A percentile compares a stretch with the other conserved stretches of the same genome.
phyloP scores from a whole-genome alignment of 2,329 filamentous ascomycete genomes.

The Huntiella savannae region DNA sequence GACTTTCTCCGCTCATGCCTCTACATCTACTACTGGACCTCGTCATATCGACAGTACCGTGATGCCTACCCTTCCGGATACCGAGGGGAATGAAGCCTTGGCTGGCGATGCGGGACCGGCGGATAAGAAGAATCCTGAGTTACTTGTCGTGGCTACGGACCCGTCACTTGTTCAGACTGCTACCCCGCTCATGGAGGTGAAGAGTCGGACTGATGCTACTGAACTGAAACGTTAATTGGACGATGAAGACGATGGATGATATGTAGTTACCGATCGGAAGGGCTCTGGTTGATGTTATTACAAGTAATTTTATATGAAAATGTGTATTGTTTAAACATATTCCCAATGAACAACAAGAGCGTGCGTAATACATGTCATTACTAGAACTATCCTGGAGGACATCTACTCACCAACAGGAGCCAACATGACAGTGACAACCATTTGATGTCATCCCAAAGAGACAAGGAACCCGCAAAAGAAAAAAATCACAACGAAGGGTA shows the following conservation, averaged over 20 bases:
- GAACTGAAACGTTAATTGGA: constrained; percentile 30
- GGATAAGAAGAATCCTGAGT: constrained; percentile 17
- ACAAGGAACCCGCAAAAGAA: background rate
- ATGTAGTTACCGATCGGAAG: constrained; percentile 1
- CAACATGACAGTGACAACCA: background rate
- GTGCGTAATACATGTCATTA: too few relatives aligned
- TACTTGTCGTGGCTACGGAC: constrained; percentile 36
- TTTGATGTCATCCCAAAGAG: background rate
- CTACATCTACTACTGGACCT: constrained; percentile 19
- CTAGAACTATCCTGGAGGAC: background rate
- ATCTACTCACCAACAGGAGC: background rate
- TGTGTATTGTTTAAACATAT: background rate
- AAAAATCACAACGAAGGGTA: constrained; percentile 1
- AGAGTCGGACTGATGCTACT: constrained; percentile 38
- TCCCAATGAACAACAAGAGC: background rate
- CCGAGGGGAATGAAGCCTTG: constrained; percentile 11
- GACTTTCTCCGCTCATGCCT: constrained; percentile 33
- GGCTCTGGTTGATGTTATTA: background rate
- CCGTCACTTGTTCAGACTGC: constrained; percentile 32
- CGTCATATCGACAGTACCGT: constrained; percentile 32
- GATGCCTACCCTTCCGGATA: constrained; percentile 22
- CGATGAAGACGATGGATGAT: constrained; percentile 14
- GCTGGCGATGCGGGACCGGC: constrained; percentile 23
- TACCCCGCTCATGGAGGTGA: constrained; percentile 35
- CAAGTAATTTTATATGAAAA: background rate